These are phyloP conservation scores for Myotisia sp. DNA, from an alignment of 2,329 filamentous ascomycete species.

Conservation along the genomic window DNA sequence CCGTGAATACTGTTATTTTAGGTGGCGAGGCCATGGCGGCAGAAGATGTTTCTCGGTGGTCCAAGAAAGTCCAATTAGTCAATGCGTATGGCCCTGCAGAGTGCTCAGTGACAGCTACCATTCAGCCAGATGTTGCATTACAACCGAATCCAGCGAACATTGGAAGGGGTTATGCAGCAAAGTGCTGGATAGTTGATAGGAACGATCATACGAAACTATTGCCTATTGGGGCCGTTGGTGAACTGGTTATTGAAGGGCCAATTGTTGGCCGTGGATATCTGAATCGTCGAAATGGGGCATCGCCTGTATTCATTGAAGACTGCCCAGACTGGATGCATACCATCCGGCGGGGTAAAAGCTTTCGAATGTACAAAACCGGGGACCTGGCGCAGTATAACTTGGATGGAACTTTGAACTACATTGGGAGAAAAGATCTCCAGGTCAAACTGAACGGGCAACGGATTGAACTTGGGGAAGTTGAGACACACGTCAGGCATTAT, in stretches of 20 bases:
- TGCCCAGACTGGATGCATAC: conserved; percentile 12
- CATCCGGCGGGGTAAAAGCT: background rate
- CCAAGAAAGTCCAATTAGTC: conserved; percentile 21
- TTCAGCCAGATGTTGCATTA: background rate
- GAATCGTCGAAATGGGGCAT: conserved; percentile 12
- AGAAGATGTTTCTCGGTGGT: conserved; percentile 17
- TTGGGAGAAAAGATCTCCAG: conserved; percentile 35
- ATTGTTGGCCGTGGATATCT: conserved; percentile 26
- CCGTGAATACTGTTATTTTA: conserved; percentile 23
- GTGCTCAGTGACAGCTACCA: conserved; percentile 5
- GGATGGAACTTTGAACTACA: conserved; percentile 11
- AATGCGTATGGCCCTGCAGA: conserved; percentile 21
- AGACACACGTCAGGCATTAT: conserved; percentile 42
- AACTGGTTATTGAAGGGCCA: conserved; percentile 34
- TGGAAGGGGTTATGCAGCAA: background rate
- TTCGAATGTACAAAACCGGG: conserved; percentile 15
- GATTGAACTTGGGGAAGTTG: conserved; percentile 73
- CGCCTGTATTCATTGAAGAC: conserved; percentile 12
- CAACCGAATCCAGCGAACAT: conserved; percentile 8
- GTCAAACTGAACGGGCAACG: conserved; percentile 75
- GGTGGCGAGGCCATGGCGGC: conserved; percentile 17
- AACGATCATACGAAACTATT: conserved; percentile 25
- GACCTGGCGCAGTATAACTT: conserved; percentile 14
- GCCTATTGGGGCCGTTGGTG: conserved; percentile 42
- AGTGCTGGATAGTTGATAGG: conserved; percentile 4